These are phyloP conservation scores for Vachellia pachyceras DNA, from an alignment of 306 rosid species.

Conservation along the genomic window DNA sequence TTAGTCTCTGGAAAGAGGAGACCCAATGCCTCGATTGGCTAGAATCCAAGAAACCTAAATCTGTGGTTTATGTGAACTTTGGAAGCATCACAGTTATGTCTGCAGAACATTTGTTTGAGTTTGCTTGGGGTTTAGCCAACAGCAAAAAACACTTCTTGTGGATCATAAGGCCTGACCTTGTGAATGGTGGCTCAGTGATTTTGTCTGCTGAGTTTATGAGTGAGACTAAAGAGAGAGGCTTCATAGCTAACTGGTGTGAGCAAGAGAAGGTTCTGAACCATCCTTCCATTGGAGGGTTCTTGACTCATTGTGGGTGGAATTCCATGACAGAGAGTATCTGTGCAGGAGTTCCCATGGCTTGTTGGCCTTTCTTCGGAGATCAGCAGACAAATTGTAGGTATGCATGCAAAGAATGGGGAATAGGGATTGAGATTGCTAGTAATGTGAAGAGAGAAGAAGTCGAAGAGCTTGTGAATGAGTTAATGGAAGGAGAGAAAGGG, in stretches of 20 bases:
- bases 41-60: not conserved
- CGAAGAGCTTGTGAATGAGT: not conserved
- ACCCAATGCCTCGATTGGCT: not conserved
- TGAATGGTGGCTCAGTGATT: not conserved
- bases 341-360: not conserved
- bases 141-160: not conserved
- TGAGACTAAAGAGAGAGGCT: not conserved
- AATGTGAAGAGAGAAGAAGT: conserved; percentile 1
- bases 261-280: not conserved
- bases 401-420: not conserved
- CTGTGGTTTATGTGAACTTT: not conserved
- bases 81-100: not conserved
- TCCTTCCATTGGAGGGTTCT: not conserved
- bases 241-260: not conserved
- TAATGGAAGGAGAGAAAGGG: not conserved
- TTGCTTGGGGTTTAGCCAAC: not conserved
- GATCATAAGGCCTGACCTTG: not conserved
- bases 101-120: not conserved
- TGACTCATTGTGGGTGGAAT: not conserved
- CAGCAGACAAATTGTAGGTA: not conserved
- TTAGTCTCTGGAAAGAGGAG: conserved; percentile 10
- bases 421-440: not conserved
- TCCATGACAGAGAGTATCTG: not conserved
- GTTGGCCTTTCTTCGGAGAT: not conserved
- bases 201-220: not conserved